Evolutionary conservation across 805 yeast genomes (phyloP), one percentile per base, ranked within the genome.

Genomic region (Metschnikowia shivogae): DNA sequence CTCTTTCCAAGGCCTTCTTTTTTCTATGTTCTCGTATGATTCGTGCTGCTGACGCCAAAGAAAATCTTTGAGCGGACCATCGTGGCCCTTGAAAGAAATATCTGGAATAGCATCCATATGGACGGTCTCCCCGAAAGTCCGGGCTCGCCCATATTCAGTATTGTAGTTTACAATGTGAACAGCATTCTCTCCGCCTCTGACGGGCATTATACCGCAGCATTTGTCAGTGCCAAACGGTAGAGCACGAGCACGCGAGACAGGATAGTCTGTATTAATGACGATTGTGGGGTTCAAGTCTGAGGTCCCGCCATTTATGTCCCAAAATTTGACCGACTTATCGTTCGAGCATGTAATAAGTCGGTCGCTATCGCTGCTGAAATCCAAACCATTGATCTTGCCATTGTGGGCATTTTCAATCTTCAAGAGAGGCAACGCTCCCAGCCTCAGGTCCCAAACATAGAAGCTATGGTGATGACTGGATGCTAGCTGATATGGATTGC

Each of bases 371-470:
- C 85, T 70, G 54, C 84, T 79, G 65, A 89, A 93, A 62, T 89
- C 96, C 13, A 93, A 68, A 42, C 97, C 95, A 60, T 93, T 90
- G 53, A 93, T 84, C 59, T 90, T 84, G 4, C 95, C 84, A n/a
- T 65, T 63, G 58, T 93, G 99, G 0, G 95, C 97, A 14, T 67
- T 65, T 9, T 58, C 65, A 1, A 89, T 71, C 45, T 77, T 75
- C 38, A 77, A 68, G 24, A 90, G 58, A 0, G 98, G 97, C 10
- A 73, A 62, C 0, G 92, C 84, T 5, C 95, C 95, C 57, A 82
- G 83, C 46, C 99, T 72, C 6, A 80, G 66, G 63, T 93, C 99
- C 99, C 99, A 93, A 1, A 93, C 69, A 48, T 81, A 81, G 34
- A 92, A 76, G 41, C 81, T 74, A 57, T 84, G 79, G 56, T 88